Evolutionary conservation across 73 alveolate species (phyloP).

Genomic region (Paramecium caudatum): DNA sequence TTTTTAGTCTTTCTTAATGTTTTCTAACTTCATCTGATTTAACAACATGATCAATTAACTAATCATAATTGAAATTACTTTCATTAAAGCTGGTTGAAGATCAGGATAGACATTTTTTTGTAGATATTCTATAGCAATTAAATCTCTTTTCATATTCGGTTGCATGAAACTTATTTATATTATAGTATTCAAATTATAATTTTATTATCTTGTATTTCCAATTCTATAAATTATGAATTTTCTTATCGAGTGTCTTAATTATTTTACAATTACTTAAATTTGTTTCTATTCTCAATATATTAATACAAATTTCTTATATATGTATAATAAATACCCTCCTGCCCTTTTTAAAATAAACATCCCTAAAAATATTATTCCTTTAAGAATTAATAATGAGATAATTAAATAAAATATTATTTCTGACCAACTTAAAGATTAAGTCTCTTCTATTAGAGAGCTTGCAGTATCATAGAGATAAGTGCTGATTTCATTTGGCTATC

Average conservation of each 20-base stretch:
- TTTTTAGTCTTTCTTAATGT: slow-evolving; percentile 75
- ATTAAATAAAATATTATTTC: not conserved
- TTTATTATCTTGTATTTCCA: no score
- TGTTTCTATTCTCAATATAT: no score
- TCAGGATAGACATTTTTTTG: slow-evolving; percentile 69
- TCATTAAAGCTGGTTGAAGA: slow-evolving; percentile 66
- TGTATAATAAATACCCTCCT: slow-evolving; percentile 60
- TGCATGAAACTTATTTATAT: not conserved
- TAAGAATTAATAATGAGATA: not conserved
- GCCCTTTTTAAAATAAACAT: not conserved
- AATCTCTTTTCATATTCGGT: slow-evolving; percentile 58
- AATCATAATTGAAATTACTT: not conserved
- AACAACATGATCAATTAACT: slow-evolving; percentile 76
- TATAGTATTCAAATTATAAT: no score
- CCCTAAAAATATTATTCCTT: slow-evolving; percentile 7
- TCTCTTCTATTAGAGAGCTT: not conserved
- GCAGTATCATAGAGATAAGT: not conserved
- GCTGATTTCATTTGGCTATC: not conserved
- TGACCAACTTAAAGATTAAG: not conserved
- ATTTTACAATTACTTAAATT: no score
- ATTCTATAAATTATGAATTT: no score
- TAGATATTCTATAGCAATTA: slow-evolving; percentile 67
- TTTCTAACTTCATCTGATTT: slow-evolving; percentile 76
- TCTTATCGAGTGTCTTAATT: no score
- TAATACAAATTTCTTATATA: no score